Evolutionary conservation across 2,329 filamentous ascomycete species (phyloP).

Genomic region (Teratosphaeriaceae sp.): DNA sequence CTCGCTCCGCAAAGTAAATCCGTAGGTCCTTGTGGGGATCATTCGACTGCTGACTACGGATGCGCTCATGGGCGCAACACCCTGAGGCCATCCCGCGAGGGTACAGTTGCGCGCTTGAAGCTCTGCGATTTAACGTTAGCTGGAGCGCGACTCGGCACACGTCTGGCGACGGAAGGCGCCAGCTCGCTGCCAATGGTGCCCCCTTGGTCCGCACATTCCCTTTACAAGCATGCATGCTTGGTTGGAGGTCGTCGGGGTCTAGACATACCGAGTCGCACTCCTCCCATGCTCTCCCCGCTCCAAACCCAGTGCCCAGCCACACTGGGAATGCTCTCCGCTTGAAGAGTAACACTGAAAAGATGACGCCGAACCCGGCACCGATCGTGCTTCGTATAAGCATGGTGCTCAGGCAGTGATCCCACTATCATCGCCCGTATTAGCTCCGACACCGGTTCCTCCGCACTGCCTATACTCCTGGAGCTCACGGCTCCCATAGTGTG

Average conservation of each 20-base stretch:
- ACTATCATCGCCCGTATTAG: too few relatives aligned
- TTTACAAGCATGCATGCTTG: too few relatives aligned
- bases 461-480: background rate
- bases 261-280: conserved; percentile 72
- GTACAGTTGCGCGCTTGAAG: conserved; percentile 45
- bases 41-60: background rate
- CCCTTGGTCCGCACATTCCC: background rate
- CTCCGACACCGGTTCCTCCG: background rate
- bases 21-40: background rate
- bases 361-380: conserved; percentile 92
- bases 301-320: conserved; percentile 90
- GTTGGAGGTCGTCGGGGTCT: too few relatives aligned
- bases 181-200: too few relatives aligned
- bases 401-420: conserved; percentile 97
- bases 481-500: conserved; percentile 3
- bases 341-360: conserved; percentile 97
- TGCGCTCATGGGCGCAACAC: conserved; percentile 34
- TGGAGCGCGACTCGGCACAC: too few relatives aligned
- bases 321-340: conserved; percentile 97
- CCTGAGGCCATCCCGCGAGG: conserved; percentile 43
- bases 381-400: conserved; percentile 94
- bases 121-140: conserved; percentile 32
- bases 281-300: conserved; percentile 93
- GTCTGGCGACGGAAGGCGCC: too few relatives aligned
- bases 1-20: background rate